Evolutionary conservation across 768 basidiomycete species (phyloP), one percentile per base, ranked within the genome.

Genomic region (Mycena floridula): DNA sequence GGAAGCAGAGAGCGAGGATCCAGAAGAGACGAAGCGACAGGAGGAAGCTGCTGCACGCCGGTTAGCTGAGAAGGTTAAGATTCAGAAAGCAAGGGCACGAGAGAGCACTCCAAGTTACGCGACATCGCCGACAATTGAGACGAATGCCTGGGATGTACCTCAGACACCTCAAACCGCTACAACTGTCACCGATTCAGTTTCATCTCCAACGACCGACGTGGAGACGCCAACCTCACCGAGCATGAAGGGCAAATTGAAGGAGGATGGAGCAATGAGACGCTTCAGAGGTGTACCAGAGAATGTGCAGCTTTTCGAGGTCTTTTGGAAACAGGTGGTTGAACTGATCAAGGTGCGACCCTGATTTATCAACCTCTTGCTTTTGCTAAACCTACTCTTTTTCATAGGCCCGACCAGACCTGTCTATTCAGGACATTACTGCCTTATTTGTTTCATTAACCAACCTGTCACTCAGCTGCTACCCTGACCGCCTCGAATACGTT

Each of bases 301-400:
- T 52, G 96, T 96, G 20, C 89, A 86, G 58, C 65, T 99, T 42
- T 99, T 99, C 50, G 96, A 99, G 59, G 93, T 98, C 9, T 99
- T 98, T 61, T 99, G 96, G 95, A 84, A 88, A 51, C 96, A 99
- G 61, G 91, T 98, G 5, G 94, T 98, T 9, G 87, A 96, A 60
- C 79, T 99, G 22, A 94, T 99, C 72, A 96, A 94, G 79, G 93
- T 90, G 53, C 16, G 76, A 59, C 16, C 7, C 36, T 12, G 43
- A 21, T 20, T n/a, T 23, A 20, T 22, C 21, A 12, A 13, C 24
- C 25, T 9, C 12, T 36, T 25, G 12, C 36, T 12, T 0, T 13
- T 46, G 23, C 18, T 24, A 1, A 24, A 40, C 37, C 16, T 48
- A 53, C 20, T 59, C 30, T 9, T 24, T 15, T 37, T 38, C 18